Percentiles rank a stretch among this genome's conserved stretches.
Conservation (phyloP, 164 flowering plant species). For the Taxillus chinensis region DNA sequence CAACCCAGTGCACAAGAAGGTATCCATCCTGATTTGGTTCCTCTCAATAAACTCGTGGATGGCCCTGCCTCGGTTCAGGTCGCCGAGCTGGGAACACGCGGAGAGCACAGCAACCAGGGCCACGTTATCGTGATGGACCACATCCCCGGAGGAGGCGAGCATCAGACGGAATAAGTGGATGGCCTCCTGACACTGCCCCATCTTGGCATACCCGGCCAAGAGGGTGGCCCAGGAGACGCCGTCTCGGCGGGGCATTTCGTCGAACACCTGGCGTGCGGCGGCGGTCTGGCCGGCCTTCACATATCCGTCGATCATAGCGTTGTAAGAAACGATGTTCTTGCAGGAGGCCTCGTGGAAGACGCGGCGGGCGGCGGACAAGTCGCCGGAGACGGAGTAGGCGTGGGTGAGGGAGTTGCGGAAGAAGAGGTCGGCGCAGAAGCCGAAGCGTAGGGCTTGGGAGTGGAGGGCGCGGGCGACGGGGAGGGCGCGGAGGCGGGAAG, state of each 20-base stretch:
- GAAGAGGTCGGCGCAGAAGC: conserved; percentile 35
- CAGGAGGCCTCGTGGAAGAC: conserved; percentile 32
- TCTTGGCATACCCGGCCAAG: conserved; percentile 50
- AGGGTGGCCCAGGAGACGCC: conserved; percentile 61
- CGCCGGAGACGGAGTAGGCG: conserved; percentile 21
- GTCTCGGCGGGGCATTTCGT: conserved; percentile 42
- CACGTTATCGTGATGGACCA: conserved; percentile 34
- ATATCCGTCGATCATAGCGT: conserved; percentile 46
- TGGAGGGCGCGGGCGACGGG: conserved; percentile 33
- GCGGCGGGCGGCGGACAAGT: conserved; percentile 20
- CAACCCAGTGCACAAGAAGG: conserved; percentile 49
- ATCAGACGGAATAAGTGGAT: conserved; percentile 34
- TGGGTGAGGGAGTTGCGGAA: conserved; percentile 42
- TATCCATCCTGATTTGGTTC: conserved; percentile 23
- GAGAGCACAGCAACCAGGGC: conserved; percentile 41
- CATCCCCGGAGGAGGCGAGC: conserved; percentile 14
- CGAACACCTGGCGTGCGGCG: conserved; percentile 39
- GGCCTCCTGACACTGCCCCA: conserved; percentile 30
- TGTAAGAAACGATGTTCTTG: conserved; percentile 50
- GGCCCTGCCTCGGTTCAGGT: conserved; percentile 35
- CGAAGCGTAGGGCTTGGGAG: conserved; percentile 35
- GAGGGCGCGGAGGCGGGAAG: conserved; percentile 13
- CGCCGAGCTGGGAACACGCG: conserved; percentile 65
- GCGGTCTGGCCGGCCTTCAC: conserved; percentile 40
- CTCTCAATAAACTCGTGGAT: conserved; percentile 35